These are phyloP conservation scores for Mycogone perniciosa DNA, from an alignment of 2,329 filamentous ascomycete species.

Conservation along the genomic window DNA sequence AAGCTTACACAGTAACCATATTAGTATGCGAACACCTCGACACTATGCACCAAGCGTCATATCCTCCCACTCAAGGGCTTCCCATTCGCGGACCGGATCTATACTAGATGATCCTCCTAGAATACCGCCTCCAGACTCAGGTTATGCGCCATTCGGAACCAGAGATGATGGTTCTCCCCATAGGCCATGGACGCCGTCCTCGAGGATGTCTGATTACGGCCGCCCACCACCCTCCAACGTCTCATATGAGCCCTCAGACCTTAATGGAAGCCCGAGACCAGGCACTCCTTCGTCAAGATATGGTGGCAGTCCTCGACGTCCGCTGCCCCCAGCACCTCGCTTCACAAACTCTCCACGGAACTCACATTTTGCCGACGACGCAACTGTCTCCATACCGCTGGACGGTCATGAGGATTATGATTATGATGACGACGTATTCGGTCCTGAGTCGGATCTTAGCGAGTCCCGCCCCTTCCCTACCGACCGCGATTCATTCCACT, in stretches of 20 bases:
- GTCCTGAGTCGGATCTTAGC: slow-evolving; percentile 48
- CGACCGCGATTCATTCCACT: slow-evolving; percentile 51
- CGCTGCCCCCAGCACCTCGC: slow-evolving; percentile 80
- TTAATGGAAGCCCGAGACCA: slow-evolving; percentile 84
- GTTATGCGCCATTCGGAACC: slow-evolving; percentile 53
- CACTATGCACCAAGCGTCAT: slow-evolving; percentile 50
- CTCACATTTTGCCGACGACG: slow-evolving; percentile 57
- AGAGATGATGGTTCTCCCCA: slow-evolving; percentile 43
- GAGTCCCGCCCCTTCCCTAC: slow-evolving; percentile 45
- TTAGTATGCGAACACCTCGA: slow-evolving; percentile 36
- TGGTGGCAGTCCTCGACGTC: slow-evolving; percentile 77
- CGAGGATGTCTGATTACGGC: slow-evolving; percentile 52
- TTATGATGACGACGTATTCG: slow-evolving; percentile 68
- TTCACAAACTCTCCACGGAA: slow-evolving; percentile 56
- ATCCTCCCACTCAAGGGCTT: slow-evolving; percentile 26
- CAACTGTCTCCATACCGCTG: slow-evolving; percentile 67
- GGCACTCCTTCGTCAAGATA: slow-evolving; percentile 88
- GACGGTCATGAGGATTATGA: slow-evolving; percentile 41
- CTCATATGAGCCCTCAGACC: slow-evolving; percentile 77
- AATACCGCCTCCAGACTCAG: slow-evolving; percentile 57
- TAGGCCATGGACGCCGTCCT: slow-evolving; percentile 53
- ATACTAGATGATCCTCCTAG: slow-evolving; percentile 50
- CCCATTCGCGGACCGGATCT: slow-evolving; percentile 39
- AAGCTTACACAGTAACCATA: slow-evolving; percentile 35
- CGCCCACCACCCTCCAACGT: slow-evolving; percentile 65